Evolutionary conservation across 1,284 basidiomycete genomes (phyloP).

Genomic region (Heterobasidion occidentale): DNA sequence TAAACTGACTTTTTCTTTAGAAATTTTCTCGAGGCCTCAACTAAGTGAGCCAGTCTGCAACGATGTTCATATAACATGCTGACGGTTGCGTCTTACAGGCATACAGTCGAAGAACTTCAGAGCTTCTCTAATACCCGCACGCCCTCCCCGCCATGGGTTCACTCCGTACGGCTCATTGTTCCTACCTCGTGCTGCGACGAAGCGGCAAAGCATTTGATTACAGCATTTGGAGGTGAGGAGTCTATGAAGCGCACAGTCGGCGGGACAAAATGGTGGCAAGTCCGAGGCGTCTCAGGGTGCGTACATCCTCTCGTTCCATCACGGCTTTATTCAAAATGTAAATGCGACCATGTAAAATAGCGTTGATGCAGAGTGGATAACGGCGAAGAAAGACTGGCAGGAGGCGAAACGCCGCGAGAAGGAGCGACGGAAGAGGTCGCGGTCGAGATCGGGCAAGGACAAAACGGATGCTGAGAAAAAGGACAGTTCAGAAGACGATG

Average conservation of each 20-base stretch:
- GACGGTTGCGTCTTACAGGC: constrained; percentile 24
- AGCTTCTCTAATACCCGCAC: constrained; percentile 81
- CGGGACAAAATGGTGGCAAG: constrained; percentile 96
- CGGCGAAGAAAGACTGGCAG: constrained; percentile 64
- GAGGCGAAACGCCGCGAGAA: constrained; percentile 50
- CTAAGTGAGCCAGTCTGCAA: constrained; percentile 22
- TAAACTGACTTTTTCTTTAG: constrained; percentile 14
- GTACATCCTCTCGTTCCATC: constrained; percentile 11
- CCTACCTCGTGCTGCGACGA: constrained; percentile 71
- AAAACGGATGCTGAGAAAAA: constrained; percentile 2
- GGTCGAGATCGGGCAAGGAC: constrained; percentile 19
- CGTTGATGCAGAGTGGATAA: constrained; percentile 88
- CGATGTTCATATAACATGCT: neutral
- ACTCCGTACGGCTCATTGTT: constrained; percentile 68
- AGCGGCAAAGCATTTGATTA: constrained; percentile 72
- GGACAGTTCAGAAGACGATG: constrained; percentile 17
- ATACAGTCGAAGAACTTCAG: constrained; percentile 83
- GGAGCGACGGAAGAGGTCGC: constrained; percentile 15
- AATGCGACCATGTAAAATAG: constrained; percentile 26
- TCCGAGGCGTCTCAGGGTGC: constrained; percentile 70
- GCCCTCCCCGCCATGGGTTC: constrained; percentile 86
- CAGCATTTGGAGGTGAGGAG: constrained; percentile 80
- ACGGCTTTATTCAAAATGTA: neutral
- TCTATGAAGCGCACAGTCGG: constrained; percentile 72
- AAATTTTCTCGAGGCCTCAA: constrained; percentile 43